Conservation (phyloP, 371 early-diverging fungal species). For the Mortierella sp. region DNA sequence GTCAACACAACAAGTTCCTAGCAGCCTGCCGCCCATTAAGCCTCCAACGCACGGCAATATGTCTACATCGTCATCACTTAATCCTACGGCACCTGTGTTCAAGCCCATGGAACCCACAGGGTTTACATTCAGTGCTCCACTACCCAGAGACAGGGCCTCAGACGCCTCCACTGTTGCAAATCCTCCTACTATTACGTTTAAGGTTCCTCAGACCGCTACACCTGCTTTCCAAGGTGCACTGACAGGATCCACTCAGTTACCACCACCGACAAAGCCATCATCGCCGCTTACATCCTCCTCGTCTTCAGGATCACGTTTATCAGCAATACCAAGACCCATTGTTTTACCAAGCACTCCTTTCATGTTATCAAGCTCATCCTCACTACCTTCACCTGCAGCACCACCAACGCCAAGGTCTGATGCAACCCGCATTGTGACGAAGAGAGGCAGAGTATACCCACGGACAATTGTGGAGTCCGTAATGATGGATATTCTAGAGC, state of each 20-base stretch:
- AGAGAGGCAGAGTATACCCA: slow-evolving; percentile 28
- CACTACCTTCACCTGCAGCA: not conserved
- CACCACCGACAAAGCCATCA: not conserved
- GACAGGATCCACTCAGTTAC: no score
- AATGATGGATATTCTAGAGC: slow-evolving; percentile 17
- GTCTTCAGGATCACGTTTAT: not conserved
- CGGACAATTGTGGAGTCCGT: slow-evolving; percentile 29
- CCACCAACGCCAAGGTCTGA: slow-evolving; percentile 33
- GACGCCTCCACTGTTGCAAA: not conserved
- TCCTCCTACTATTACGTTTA: no score
- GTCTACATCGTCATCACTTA: slow-evolving; percentile 1
- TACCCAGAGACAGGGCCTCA: not conserved
- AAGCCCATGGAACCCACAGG: not conserved
- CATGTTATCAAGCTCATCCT: not conserved
- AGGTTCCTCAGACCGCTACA: no score
- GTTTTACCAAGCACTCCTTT: not conserved
- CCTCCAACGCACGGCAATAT: not conserved
- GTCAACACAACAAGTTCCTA: not conserved
- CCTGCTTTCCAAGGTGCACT: no score
- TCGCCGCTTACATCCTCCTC: not conserved
- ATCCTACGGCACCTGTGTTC: slow-evolving; percentile 4
- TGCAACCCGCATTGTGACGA: slow-evolving; percentile 27
- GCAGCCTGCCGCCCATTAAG: not conserved
- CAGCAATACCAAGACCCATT: not conserved
- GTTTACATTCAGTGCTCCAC: slow-evolving; percentile 3